Percentiles rank a stretch among this genome's conserved stretches.
phyloP scores from a whole-genome alignment of 1,139 yeast species.

The Petasospora fabianii region DNA sequence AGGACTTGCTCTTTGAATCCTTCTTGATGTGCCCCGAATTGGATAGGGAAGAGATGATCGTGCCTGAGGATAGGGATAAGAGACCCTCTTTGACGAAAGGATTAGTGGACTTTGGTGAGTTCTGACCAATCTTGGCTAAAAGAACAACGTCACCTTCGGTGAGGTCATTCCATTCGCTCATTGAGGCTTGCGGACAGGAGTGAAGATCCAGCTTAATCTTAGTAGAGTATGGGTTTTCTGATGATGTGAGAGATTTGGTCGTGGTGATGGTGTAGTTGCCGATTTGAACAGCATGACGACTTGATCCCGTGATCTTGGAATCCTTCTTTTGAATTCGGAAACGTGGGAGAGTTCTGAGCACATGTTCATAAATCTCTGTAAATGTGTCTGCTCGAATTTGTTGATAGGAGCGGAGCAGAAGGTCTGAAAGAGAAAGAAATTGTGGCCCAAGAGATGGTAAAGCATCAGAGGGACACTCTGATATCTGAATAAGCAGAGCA shows the following conservation, averaged over 20 bases:
- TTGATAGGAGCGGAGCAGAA: conserved; percentile 29
- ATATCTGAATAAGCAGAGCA: not conserved
- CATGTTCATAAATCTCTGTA: conserved; percentile 27
- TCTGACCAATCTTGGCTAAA: conserved; percentile 25
- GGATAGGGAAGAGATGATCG: not conserved
- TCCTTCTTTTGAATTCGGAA: conserved; percentile 23
- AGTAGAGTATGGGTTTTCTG: not conserved
- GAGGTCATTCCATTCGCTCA: conserved; percentile 32
- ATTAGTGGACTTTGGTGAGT: conserved; percentile 9
- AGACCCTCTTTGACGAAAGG: conserved; percentile 27
- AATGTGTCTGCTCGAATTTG: conserved; percentile 24
- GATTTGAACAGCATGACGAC: conserved; percentile 31
- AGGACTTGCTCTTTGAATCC: not conserved
- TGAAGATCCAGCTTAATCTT: not conserved
- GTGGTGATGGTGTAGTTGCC: conserved; percentile 4
- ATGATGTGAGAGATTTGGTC: not conserved
- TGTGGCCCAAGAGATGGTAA: conserved; percentile 24
- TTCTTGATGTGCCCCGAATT: not conserved
- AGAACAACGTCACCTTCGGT: conserved; percentile 30
- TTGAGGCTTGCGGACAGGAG: not conserved
- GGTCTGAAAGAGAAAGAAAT: conserved; percentile 35
- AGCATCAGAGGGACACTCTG: not conserved
- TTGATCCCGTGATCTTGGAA: conserved; percentile 26
- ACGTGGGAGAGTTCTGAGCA: conserved; percentile 25
- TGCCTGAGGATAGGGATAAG: conserved; percentile 18